These are phyloP conservation scores for Taiozyma sp. DNA, from an alignment of 1,139 yeast genomes.

Conservation along the genomic window DNA sequence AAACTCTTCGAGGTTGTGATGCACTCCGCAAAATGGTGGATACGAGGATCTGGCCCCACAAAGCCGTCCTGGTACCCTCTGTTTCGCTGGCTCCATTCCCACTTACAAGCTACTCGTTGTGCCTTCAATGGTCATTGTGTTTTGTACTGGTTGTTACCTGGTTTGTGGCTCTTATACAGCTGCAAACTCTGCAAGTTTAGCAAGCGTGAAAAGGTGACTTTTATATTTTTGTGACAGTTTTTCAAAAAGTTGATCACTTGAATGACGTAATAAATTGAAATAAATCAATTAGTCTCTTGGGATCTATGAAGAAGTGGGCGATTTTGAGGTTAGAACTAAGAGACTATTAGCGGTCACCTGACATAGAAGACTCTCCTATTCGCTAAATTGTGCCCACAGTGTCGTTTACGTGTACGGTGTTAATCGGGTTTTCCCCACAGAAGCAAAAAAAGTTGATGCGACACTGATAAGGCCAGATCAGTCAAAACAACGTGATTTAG, in stretches of 20 bases:
- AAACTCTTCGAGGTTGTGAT: neutral
- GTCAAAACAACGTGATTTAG: too few relatives aligned
- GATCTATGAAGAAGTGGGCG: neutral
- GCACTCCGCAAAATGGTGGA: neutral
- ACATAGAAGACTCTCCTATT: too few relatives aligned
- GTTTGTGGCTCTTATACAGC: neutral
- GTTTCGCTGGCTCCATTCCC: neutral
- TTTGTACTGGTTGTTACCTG: neutral
- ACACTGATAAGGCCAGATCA: too few relatives aligned
- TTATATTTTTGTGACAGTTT: neutral
- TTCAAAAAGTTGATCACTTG: neutral
- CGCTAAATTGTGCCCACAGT: too few relatives aligned
- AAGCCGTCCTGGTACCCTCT: neutral
- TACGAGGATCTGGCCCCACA: neutral
- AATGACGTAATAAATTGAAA: neutral
- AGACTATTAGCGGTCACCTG: too few relatives aligned
- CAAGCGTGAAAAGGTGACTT: neutral
- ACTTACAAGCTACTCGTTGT: slow-evolving; percentile 2
- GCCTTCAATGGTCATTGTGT: slow-evolving; percentile 7
- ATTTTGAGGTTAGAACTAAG: neutral
- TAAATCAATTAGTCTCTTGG: neutral
- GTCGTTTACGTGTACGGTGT: too few relatives aligned
- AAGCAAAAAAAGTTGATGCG: too few relatives aligned
- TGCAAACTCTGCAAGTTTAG: neutral
- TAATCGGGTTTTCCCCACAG: too few relatives aligned